Percentiles rank a stretch among this genome's conserved stretches.
phyloP scores from a whole-genome alignment of 805 yeast genomes.

The Lipomyces starkeyi region DNA sequence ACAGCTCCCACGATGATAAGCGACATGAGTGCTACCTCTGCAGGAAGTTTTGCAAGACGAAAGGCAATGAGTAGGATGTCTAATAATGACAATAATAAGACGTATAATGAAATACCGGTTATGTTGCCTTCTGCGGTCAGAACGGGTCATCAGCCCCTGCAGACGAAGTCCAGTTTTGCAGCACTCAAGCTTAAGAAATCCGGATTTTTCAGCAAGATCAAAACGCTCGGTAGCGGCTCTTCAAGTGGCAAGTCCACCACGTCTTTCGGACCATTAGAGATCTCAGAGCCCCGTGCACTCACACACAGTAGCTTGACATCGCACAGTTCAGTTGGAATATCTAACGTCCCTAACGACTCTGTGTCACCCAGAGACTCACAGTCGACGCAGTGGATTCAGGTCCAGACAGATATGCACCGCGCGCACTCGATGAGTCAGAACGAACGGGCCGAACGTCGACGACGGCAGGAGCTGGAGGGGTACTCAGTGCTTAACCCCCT shows the following conservation, averaged over 20 bases:
- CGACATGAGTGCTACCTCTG: conserved; percentile 86
- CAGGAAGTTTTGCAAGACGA: conserved; percentile 83
- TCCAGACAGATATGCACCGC: conserved; percentile 68
- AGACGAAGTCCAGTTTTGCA: conserved; percentile 22
- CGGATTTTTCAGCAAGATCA: conserved; percentile 29
- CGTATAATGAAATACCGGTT: conserved; percentile 11
- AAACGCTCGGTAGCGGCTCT: conserved; percentile 25
- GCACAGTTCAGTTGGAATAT: conserved; percentile 12
- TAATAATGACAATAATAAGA: conserved; percentile 2
- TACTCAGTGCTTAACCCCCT: conserved; percentile 67
- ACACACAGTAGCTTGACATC: conserved; percentile 17
- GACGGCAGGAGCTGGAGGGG: conserved; percentile 63
- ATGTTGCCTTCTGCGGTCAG: conserved; percentile 18
- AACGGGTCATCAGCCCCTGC: conserved; percentile 19
- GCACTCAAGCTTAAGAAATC: conserved; percentile 43
- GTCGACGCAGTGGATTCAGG: conserved; percentile 55
- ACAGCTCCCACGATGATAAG: conserved; percentile 50
- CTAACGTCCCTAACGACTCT: background rate
- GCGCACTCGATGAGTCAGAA: conserved; percentile 69
- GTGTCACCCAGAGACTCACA: conserved; percentile 15
- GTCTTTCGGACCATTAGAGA: conserved; percentile 5
- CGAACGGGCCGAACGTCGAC: conserved; percentile 74
- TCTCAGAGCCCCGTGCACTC: background rate
- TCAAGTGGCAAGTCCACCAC: conserved; percentile 20
- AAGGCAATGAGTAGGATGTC: conserved; percentile 47